Base-by-base conservation (phyloP, 352 stramenopile genomes). In the Detonula confervacea region DNA sequence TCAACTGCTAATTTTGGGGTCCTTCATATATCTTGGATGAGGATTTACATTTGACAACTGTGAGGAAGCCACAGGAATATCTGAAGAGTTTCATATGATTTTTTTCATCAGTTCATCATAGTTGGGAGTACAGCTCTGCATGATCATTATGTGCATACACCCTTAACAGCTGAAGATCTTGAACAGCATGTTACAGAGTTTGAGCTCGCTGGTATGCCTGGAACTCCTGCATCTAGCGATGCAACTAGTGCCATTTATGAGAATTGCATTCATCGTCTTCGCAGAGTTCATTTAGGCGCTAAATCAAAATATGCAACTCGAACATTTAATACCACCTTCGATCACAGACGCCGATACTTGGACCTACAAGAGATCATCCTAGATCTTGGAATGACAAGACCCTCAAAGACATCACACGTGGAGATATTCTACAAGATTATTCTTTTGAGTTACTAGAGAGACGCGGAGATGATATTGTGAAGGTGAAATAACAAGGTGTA, bases 261-360 rank as follows among this genome's bases (percentile, higher is more conserved):
- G 49, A 73, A 60, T 22, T 73, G 60, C 35, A 24, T 20, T 20
- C 47, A 44, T 47, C 14, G 35, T 35, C n/a, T 73, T 14, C 8
- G 49, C 5, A 57, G 35, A 11, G 1, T 46, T n/a, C 75, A 78
- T 22, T 59, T 71, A 42, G 55, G 61, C 9, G 51, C 18, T 7
- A 83, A 83, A 46, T 64, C 30, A 1, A 76, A 72, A 16, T 16
- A 64, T 25, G 16, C 66, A n/a, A 67, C 76, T 62, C 2, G 67
- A 37, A 73, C 68, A 27, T 83, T 65, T 22, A 83, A 76, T 51
- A 44, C 79, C 8, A 65, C 52, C 35, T 62, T 69, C 5, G 73
- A 79, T 73, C 76, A 83, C 61, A 30, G 54, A 12, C 4, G 76
- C 1, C 18, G 42, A 83, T 83, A 66, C 47, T 83, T 12, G 27